Evolutionary conservation across 1,139 yeast species (phyloP), one percentile per base, ranked within the genome.

Genomic region (Pichia inconspicua): DNA sequence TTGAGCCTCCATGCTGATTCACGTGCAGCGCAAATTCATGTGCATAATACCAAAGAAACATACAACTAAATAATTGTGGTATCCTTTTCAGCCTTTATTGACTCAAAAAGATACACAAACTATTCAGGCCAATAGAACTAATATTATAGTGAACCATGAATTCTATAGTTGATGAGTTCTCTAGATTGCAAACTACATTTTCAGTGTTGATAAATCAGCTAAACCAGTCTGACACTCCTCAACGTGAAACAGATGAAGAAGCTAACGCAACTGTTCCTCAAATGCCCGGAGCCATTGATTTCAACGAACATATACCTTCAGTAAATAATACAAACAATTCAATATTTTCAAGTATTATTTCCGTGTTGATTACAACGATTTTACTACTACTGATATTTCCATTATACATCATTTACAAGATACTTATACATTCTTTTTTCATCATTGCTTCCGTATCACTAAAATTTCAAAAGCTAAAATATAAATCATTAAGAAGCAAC

Each of bases 361-460:
- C 38, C 1, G 8, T 48, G 4, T 2, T 49, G 4, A 38, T 53
- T 5, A 15, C 52, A 4, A 25, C 50, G 10, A 28, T 48, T 7
- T 25, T 25, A 10, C 2, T 39, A 10, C 8, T 39, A n/a, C 14
- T 39, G 6, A 25, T 39, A 39, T 11, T 39, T 4, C 66, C 65
- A 8, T 17, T 60, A 12, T 62, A 59, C 41, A 35, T 55, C 4
- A 11, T 57, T 1, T 55, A 59, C 39, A 54, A 56, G 36, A 7
- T 58, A 3, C 4, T 54, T 2, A 57, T 62, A 3, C 46, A 50
- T 14, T 4, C 54, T 1, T 42, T 60, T 25, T 50, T 55, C 27
- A 40, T 60, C 1, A n/a, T 53, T 0, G 44, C 56, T n/a, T 64
- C 67, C 3, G 30, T 61, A 10, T 14, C 55, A 2, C 48, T 50